A percentile compares a stretch with the other conserved stretches of the same genome.
Conservation (phyloP, 2,329 filamentous ascomycete species). For the Phyllosticta citribraziliensis region DNA sequence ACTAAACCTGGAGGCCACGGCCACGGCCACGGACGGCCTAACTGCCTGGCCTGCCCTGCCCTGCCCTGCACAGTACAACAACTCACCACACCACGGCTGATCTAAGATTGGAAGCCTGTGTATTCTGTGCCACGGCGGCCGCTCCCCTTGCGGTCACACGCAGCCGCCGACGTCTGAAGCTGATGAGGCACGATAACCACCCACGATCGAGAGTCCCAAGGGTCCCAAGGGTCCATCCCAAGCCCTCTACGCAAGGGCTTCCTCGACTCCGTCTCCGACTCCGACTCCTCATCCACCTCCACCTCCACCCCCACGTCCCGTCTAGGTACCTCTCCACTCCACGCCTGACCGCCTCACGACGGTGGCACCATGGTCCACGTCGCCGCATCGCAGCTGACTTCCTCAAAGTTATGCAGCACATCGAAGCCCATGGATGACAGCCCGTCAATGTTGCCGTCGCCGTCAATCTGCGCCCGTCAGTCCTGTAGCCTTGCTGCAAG, state of each 20-base stretch:
- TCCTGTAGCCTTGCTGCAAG: slow-evolving; percentile 18
- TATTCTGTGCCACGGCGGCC: background rate
- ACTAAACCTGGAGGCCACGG: background rate
- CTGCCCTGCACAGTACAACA: too few species aligned
- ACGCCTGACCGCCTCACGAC: slow-evolving; percentile 16
- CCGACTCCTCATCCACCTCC: background rate
- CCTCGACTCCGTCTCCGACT: background rate
- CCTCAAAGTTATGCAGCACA: slow-evolving; percentile 69
- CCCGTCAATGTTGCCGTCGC: slow-evolving; percentile 63
- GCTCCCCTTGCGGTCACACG: background rate
- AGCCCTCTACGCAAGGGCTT: background rate
- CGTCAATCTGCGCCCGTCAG: slow-evolving; percentile 46
- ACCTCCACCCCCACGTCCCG: background rate
- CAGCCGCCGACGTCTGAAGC: background rate
- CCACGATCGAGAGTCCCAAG: background rate
- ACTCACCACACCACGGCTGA: background rate
- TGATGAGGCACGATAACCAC: background rate
- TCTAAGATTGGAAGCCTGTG: background rate
- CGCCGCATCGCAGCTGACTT: slow-evolving; percentile 60
- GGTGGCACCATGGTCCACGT: slow-evolving; percentile 49
- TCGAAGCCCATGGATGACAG: slow-evolving; percentile 72
- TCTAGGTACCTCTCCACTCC: background rate
- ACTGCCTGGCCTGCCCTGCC: too few species aligned
- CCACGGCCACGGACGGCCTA: background rate
- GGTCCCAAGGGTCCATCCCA: background rate